These are phyloP conservation scores for Lachnellula cervina DNA, from an alignment of 2,329 filamentous ascomycete species.

Conservation along the genomic window DNA sequence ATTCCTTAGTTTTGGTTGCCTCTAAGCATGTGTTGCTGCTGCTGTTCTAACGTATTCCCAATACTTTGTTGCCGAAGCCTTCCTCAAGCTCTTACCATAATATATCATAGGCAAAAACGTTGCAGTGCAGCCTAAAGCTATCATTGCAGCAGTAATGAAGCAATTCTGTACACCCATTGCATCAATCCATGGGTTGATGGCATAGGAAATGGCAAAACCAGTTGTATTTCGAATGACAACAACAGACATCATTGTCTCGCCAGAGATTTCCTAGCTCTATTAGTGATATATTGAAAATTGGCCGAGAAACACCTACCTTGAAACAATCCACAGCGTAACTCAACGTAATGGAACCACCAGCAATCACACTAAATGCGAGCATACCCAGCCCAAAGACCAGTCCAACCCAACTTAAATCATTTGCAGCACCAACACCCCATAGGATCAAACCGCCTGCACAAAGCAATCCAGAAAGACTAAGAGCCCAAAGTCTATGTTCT, in stretches of 20 bases:
- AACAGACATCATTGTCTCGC: slow-evolving; percentile 43
- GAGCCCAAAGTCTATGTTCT: slow-evolving; percentile 25
- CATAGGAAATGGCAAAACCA: slow-evolving; percentile 45
- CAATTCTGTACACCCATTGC: slow-evolving; percentile 37
- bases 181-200: slow-evolving; percentile 40
- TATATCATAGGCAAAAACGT: slow-evolving; percentile 24
- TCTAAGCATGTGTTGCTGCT: background rate
- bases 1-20: too few relatives aligned
- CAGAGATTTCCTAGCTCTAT: slow-evolving; percentile 28
- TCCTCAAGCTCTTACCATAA: slow-evolving; percentile 2
- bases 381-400: slow-evolving; percentile 42
- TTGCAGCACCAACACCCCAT: slow-evolving; percentile 46
- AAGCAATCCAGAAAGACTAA: slow-evolving; percentile 33
- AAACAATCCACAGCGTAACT: slow-evolving; percentile 44
- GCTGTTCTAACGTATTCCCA: slow-evolving; percentile 1
- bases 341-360: slow-evolving; percentile 34
- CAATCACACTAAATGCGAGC: slow-evolving; percentile 30
- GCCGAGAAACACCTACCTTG: slow-evolving; percentile 15
- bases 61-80: slow-evolving; percentile 3
- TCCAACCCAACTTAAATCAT: slow-evolving; percentile 39
- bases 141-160: slow-evolving; percentile 37
- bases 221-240: slow-evolving; percentile 43
- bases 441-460: slow-evolving; percentile 39
- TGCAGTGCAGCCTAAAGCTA: slow-evolving; percentile 16
- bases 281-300: background rate